These are phyloP conservation scores for Angomonas ambiguus DNA, from an alignment of 208 protist species.

Conservation along the genomic window DNA sequence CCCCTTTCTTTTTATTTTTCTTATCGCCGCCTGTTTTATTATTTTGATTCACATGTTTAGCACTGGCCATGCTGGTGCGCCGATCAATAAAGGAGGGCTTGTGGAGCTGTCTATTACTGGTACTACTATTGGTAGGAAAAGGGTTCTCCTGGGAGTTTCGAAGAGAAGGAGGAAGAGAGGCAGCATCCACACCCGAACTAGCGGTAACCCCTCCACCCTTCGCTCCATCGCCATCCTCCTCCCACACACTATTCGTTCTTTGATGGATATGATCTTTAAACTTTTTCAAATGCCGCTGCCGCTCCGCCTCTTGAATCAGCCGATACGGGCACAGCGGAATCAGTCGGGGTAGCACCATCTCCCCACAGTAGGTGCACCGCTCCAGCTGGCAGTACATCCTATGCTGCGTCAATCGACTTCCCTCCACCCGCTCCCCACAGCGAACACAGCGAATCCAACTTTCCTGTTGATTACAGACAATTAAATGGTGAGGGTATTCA, in stretches of 20 bases:
- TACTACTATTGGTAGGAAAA: too few relatives aligned
- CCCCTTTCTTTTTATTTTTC: constrained; percentile 2
- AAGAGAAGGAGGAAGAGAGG: too few relatives aligned
- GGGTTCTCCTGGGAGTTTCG: too few relatives aligned
- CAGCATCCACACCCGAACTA: neutral
- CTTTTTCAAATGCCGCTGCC: constrained; percentile 14
- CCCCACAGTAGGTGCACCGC: constrained; percentile 62
- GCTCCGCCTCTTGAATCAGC: constrained; percentile 47
- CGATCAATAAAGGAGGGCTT: neutral
- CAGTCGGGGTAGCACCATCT: constrained; percentile 70
- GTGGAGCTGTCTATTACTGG: too few relatives aligned
- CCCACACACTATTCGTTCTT: neutral
- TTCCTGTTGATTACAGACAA: constrained; percentile 37
- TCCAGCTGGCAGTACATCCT: constrained; percentile 52
- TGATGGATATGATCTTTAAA: neutral
- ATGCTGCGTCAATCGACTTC: constrained; percentile 41
- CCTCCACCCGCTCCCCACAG: constrained; percentile 70
- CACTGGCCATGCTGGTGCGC: neutral
- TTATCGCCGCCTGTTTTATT: constrained; percentile 1
- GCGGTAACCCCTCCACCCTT: neutral
- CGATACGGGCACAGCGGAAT: constrained; percentile 56
- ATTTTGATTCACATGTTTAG: neutral
- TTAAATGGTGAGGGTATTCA: constrained; percentile 32
- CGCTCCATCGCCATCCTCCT: neutral
- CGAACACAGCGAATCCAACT: constrained; percentile 64